A percentile compares a stretch with the other conserved stretches of the same genome.
These are phyloP conservation scores for Botryosphaeria dothidea DNA, from an alignment of 2,329 filamentous ascomycete genomes.

Conservation along the genomic window DNA sequence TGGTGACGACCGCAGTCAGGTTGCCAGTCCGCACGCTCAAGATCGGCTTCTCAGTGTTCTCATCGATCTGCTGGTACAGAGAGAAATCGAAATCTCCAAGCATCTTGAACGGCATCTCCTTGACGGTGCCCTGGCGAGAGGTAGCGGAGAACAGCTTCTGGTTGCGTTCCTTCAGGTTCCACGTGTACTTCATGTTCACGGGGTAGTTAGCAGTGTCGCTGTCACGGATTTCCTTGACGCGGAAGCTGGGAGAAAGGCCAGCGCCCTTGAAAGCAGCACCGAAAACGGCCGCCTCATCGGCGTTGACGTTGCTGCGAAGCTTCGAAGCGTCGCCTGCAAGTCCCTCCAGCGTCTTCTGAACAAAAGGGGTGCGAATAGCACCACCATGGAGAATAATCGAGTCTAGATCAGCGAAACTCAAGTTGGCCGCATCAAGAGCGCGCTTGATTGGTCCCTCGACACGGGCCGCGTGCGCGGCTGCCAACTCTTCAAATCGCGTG, in stretches of 20 bases:
- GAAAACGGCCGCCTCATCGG: conserved; percentile 94
- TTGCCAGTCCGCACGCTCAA: conserved; percentile 76
- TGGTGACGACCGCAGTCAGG: conserved; percentile 77
- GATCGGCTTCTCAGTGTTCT: conserved; percentile 59
- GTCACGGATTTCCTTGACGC: conserved; percentile 92
- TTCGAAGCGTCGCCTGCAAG: conserved; percentile 72
- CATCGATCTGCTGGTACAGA: conserved; percentile 72
- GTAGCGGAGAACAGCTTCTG: conserved; percentile 82
- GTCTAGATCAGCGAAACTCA: conserved; percentile 75
- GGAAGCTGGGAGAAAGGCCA: conserved; percentile 89
- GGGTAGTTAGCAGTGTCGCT: conserved; percentile 75
- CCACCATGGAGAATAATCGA: conserved; percentile 94
- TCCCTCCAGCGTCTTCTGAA: conserved; percentile 84
- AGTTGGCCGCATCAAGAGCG: conserved; percentile 71
- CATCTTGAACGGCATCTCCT: conserved; percentile 83
- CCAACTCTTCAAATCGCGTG: conserved; percentile 77
- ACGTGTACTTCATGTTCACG: conserved; percentile 70
- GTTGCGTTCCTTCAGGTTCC: conserved; percentile 67
- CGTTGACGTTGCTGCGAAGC: conserved; percentile 91
- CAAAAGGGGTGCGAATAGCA: conserved; percentile 85
- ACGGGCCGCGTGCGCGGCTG: conserved; percentile 66
- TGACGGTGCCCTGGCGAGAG: conserved; percentile 74
- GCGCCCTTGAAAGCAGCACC: conserved; percentile 94
- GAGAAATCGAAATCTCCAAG: conserved; percentile 77
- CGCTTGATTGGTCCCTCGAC: conserved; percentile 70